A percentile compares a stretch with the other conserved stretches of the same genome.
Evolutionary conservation across 2,329 filamentous ascomycete genomes (phyloP).

Genomic region (Penicillium psychrosexuale): DNA sequence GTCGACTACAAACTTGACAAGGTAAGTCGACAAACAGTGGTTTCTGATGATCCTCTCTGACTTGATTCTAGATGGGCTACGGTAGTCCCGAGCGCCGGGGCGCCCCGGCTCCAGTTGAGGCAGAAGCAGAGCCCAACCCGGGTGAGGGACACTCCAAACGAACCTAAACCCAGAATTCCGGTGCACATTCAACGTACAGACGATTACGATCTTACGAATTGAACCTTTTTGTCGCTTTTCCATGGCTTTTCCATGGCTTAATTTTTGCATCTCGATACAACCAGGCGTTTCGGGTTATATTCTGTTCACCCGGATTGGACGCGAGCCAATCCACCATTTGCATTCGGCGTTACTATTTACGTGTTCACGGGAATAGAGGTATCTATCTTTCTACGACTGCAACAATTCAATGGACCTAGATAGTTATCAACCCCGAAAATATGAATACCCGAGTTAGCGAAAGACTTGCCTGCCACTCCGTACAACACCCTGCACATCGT

Average conservation of each 20-base stretch:
- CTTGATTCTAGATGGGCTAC: conserved; percentile 28
- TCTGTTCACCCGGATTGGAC: neutral
- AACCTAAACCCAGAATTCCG: conserved; percentile 18
- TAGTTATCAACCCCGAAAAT: neutral
- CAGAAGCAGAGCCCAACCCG: conserved; percentile 16
- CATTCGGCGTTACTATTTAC: neutral
- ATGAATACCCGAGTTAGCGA: neutral
- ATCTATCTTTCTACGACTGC: neutral
- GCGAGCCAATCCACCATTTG: neutral
- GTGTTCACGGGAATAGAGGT: neutral
- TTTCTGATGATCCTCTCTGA: neutral
- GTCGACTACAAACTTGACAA: conserved; percentile 58
- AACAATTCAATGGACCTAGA: neutral
- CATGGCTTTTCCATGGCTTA: neutral
- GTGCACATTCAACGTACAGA: neutral
- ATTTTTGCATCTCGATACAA: conserved; percentile 9
- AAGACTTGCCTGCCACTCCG: neutral
- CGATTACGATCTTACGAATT: conserved; percentile 13
- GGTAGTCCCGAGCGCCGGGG: conserved; percentile 14
- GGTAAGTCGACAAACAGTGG: conserved; percentile 23
- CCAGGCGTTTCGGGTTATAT: conserved; percentile 6
- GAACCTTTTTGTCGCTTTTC: neutral
- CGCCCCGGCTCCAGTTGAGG: conserved; percentile 9
- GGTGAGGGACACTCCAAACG: conserved; percentile 26
- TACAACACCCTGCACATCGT: neutral